A percentile compares a stretch with the other conserved stretches of the same genome.
phyloP scores from a whole-genome alignment of 2,329 filamentous ascomycete species.

The Coniochaeta sp. region DNA sequence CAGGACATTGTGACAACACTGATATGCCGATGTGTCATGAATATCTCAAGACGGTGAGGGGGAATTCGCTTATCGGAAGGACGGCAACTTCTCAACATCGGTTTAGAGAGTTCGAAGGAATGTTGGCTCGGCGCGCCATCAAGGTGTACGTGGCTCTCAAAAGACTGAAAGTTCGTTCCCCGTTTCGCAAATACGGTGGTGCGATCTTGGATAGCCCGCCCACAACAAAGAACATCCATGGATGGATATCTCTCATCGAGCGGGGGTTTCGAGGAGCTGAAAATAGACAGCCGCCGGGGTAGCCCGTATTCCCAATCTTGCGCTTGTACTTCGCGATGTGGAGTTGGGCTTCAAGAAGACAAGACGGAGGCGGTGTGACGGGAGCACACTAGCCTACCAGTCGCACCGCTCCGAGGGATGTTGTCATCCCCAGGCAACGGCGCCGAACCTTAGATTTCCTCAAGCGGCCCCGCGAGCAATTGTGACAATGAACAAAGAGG shows the following conservation, averaged over 20 bases:
- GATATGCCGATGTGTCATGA: neutral
- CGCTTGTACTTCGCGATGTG: neutral
- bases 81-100: neutral
- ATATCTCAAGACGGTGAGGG: neutral
- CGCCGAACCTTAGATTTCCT: neutral
- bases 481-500: neutral
- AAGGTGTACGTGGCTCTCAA: neutral
- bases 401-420: neutral
- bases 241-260: neutral
- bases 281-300: neutral
- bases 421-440: neutral
- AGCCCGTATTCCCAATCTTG: neutral
- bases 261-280: neutral
- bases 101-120: neutral
- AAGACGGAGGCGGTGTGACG: neutral
- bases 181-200: neutral
- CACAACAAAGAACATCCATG: neutral
- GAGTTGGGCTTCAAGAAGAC: neutral
- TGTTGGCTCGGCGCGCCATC: neutral
- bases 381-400: neutral
- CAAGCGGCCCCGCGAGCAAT: constrained; percentile 3
- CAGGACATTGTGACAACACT: neutral
- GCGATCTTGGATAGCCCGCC: neutral
- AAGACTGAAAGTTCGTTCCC: neutral
- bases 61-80: neutral